Evolutionary conservation across 2,329 filamentous ascomycete species (phyloP), one percentile per base, ranked within the genome.

Genomic region (Aspergillus pseudonomiae): DNA sequence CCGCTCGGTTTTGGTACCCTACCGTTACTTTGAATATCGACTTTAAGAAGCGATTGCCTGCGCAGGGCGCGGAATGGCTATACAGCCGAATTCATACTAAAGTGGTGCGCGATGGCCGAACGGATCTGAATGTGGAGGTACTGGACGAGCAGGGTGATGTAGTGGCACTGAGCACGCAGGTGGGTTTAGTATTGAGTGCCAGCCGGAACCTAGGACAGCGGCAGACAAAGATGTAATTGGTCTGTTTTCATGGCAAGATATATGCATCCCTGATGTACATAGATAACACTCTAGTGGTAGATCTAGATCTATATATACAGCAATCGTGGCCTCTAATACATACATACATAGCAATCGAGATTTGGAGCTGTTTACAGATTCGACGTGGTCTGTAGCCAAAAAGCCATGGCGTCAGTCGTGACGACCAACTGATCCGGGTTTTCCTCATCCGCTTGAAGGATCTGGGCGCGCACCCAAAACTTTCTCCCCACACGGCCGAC

Each of bases 1-100:
- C 72, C 43, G 77, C 77, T 3, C 78, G 59, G 75, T 88, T 87
- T 69, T 93, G 91, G 91, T 93, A 92, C 74, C 91, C 91, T 0
- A 96, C 92, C 0, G 77, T 96, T 1, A 80, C 89, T 21, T 78
- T 95, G 73, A 93, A 91, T 73, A 71, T 96, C 26, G 92, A 96
- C 66, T 81, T 93, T 45, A 95, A 94, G 81, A 91, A 90, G 74
- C 75, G 83, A 7, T 74, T 96, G 52, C 91, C 91, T 0, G 78
- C 80, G 4, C 85, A 86, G 48, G 91, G 92, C 0, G 86, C 87
- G 1, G 88, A 92, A 74, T 95, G 90, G 88, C 73, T 96, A 59
- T 89, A 89, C 70, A 81, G 88, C 46, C 83, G 91, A 36, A 82
- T 89, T 14, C 82, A 85, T 60, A 83, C 88, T 5, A 93, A 92